phyloP scores from a whole-genome alignment of 352 stramenopile species.

The Phytopythium oedochilum region DNA sequence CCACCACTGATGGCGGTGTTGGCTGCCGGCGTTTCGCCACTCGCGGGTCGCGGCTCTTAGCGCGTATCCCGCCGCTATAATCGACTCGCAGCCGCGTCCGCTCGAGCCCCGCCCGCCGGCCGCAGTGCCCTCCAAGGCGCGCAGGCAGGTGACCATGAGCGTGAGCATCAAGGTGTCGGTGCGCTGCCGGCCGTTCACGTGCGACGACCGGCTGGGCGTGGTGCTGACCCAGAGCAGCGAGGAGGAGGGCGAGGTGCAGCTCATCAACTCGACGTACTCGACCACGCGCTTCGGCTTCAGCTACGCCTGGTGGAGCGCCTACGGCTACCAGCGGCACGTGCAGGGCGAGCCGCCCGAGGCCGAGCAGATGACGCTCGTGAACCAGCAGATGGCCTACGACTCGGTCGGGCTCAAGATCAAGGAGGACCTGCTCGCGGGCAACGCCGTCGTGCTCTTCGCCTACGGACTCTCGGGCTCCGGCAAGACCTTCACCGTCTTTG shows the following conservation, averaged over 20 bases:
- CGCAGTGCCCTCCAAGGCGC: no score
- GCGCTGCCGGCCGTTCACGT: constrained; percentile 84
- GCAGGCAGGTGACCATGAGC: constrained; percentile 36
- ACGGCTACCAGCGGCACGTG: constrained; percentile 89
- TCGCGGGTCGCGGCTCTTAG: background rate
- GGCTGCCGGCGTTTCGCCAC: background rate
- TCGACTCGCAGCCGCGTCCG: background rate
- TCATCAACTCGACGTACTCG: constrained; percentile 92
- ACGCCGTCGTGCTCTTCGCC: constrained; percentile 93
- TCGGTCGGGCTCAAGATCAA: constrained; percentile 91
- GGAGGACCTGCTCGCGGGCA: constrained; percentile 83
- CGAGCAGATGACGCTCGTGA: constrained; percentile 86
- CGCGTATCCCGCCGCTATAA: background rate
- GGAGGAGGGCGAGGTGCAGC: constrained; percentile 91
- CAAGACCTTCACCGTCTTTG: constrained; percentile 94
- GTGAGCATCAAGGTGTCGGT: constrained; percentile 90
- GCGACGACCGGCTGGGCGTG: constrained; percentile 90
- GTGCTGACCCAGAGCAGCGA: constrained; percentile 88
- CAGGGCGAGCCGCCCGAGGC: constrained; percentile 51
- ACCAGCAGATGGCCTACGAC: constrained; percentile 90
- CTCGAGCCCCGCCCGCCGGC: background rate
- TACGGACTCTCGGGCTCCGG: constrained; percentile 91
- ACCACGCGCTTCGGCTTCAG: constrained; percentile 92
- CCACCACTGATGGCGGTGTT: background rate
- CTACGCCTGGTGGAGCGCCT: constrained; percentile 93